Evolutionary conservation across 139 green algal genomes (phyloP).

Genomic region (Pleodorina starrii): DNA sequence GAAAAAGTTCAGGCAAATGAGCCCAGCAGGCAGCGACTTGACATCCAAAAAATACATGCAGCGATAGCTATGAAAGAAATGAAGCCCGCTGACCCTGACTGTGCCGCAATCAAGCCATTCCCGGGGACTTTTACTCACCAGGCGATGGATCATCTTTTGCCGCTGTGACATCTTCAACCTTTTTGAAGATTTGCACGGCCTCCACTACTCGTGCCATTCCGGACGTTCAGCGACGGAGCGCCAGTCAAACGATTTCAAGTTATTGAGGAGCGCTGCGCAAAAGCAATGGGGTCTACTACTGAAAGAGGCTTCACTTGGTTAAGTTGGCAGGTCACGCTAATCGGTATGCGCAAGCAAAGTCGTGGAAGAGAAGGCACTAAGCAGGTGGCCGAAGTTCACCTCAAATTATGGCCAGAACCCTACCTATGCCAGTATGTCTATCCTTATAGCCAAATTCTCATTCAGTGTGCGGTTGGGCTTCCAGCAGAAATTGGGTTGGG

Average conservation of each 20-base stretch:
- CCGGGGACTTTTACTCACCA: slow-evolving; percentile 16
- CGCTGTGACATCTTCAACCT: slow-evolving; percentile 50
- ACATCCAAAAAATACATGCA: too few relatives aligned
- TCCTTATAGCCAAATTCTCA: too few relatives aligned
- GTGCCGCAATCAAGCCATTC: slow-evolving; percentile 1
- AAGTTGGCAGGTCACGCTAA: too few relatives aligned
- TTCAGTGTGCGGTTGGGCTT: too few relatives aligned
- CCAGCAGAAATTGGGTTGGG: too few relatives aligned
- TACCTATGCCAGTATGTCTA: too few relatives aligned
- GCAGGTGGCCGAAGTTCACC: neutral
- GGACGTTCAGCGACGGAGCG: neutral
- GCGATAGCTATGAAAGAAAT: too few relatives aligned
- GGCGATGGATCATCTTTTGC: slow-evolving; percentile 68
- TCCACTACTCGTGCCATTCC: slow-evolving; percentile 45
- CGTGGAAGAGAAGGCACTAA: neutral
- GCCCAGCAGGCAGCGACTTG: too few relatives aligned
- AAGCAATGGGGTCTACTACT: neutral
- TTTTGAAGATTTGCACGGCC: slow-evolving; percentile 46
- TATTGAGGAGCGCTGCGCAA: neutral
- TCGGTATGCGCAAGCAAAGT: neutral
- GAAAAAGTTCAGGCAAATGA: too few relatives aligned
- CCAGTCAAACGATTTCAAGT: neutral
- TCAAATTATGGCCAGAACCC: too few relatives aligned
- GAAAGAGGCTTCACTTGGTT: neutral
- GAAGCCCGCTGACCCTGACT: neutral